Evolutionary conservation across 2,329 filamentous ascomycete genomes (phyloP).

Genomic region (Scleromitrula shiraiana): DNA sequence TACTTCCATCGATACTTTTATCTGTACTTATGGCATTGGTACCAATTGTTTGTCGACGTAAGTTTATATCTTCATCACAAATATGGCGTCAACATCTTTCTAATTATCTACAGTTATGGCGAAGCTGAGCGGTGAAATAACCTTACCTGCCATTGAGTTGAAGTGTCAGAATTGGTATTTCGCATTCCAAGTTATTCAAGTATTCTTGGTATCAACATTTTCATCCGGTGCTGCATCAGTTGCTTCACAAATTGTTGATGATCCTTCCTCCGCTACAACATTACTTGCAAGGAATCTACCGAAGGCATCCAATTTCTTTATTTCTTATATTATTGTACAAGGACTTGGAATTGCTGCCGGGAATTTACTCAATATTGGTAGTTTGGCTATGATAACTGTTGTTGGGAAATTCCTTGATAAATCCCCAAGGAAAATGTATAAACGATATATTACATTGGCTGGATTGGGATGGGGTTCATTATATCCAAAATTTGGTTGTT

Average conservation of each 20-base stretch:
- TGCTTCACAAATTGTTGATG: slow-evolving; percentile 50
- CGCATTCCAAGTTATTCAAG: slow-evolving; percentile 80
- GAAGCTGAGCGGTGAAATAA: slow-evolving; percentile 71
- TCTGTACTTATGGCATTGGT: slow-evolving; percentile 79
- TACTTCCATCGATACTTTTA: slow-evolving; percentile 71
- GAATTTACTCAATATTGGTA: slow-evolving; percentile 63
- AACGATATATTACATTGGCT: slow-evolving; percentile 65
- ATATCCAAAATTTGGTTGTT: slow-evolving; percentile 71
- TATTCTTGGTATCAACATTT: slow-evolving; percentile 82
- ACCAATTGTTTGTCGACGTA: slow-evolving; percentile 70
- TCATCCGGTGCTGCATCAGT: slow-evolving; percentile 72
- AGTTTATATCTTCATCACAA: slow-evolving; percentile 25
- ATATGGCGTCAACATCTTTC: not conserved
- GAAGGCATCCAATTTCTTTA: slow-evolving; percentile 84
- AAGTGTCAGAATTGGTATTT: slow-evolving; percentile 90
- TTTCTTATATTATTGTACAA: slow-evolving; percentile 90
- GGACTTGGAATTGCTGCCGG: slow-evolving; percentile 71
- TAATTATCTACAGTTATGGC: slow-evolving; percentile 52
- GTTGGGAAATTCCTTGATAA: slow-evolving; percentile 67
- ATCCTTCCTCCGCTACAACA: slow-evolving; percentile 53
- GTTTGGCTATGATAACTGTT: slow-evolving; percentile 64
- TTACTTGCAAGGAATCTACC: slow-evolving; percentile 71
- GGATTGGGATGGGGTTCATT: slow-evolving; percentile 77
- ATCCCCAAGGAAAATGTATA: slow-evolving; percentile 74
- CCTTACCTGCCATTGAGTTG: slow-evolving; percentile 69